These are phyloP conservation scores for Camellia oleifera DNA, from an alignment of 179 eudicot species.

Conservation along the genomic window DNA sequence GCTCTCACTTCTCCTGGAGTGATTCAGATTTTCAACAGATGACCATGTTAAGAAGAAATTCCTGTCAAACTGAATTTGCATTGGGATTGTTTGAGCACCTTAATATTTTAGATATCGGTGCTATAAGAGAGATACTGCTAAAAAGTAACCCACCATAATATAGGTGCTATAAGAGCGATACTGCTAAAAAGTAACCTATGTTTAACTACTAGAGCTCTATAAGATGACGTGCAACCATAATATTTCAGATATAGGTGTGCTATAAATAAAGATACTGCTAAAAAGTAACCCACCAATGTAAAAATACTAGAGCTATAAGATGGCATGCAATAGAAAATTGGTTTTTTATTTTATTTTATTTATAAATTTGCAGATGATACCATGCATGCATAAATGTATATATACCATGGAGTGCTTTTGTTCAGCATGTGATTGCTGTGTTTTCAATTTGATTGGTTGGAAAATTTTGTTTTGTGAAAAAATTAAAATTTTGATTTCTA, in stretches of 20 bases:
- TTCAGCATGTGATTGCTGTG: neutral
- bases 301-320: neutral
- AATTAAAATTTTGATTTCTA: neutral
- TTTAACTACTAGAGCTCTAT: neutral
- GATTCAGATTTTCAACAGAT: neutral
- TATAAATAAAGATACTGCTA: neutral
- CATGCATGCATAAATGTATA: neutral
- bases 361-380: neutral
- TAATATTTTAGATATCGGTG: neutral
- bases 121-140: neutral
- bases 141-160: no score
- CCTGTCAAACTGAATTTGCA: neutral
- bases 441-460: conserved; percentile 11
- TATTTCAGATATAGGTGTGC: neutral
- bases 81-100: neutral
- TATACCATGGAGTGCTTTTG: neutral
- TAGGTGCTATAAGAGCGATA: neutral
- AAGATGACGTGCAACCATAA: neutral
- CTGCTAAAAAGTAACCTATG: neutral
- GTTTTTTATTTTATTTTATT: neutral
- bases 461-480: neutral
- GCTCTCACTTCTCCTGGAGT: conserved; percentile 5
- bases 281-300: neutral
- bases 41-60: neutral
- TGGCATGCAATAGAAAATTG: neutral